phyloP scores from a whole-genome alignment of 352 stramenopile genomes.

The Phytophthora podocarpi region DNA sequence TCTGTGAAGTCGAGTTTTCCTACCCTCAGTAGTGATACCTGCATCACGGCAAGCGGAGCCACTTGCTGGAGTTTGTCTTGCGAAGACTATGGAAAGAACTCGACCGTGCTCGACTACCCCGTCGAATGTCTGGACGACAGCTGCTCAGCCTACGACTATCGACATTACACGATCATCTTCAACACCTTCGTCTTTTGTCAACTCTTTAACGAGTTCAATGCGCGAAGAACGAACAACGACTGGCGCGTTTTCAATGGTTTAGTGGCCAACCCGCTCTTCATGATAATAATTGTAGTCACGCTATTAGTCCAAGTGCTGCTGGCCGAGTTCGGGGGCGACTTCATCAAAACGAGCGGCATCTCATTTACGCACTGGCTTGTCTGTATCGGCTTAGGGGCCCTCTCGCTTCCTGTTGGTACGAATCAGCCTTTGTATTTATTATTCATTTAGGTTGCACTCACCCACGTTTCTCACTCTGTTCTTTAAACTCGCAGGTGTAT shows the following conservation, averaged over 20 bases:
- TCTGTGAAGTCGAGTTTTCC: constrained; percentile 56
- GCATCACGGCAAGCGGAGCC: constrained; percentile 50
- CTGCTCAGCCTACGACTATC: constrained; percentile 75
- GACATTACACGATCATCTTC: constrained; percentile 98
- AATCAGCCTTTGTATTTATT: background rate
- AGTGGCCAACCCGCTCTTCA: constrained; percentile 92
- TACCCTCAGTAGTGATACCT: constrained; percentile 42
- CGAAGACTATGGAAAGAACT: constrained; percentile 57
- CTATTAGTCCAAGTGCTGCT: constrained; percentile 95
- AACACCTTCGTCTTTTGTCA: constrained; percentile 98
- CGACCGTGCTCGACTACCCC: constrained; percentile 48
- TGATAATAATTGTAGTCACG: constrained; percentile 92
- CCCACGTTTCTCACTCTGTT: background rate
- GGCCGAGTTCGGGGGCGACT: constrained; percentile 94
- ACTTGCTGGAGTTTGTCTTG: constrained; percentile 58
- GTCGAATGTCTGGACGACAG: constrained; percentile 48
- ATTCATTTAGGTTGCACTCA: background rate
- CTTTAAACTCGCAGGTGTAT: constrained; percentile 39
- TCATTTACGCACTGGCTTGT: constrained; percentile 65
- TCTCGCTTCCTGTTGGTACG: constrained; percentile 77
- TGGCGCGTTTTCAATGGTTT: constrained; percentile 96
- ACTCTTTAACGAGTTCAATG: constrained; percentile 92
- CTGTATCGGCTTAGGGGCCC: constrained; percentile 59
- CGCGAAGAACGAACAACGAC: constrained; percentile 92
- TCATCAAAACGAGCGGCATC: constrained; percentile 79